These are phyloP conservation scores for Fraxinus floribunda DNA, from an alignment of 305 asterid species.

Conservation along the genomic window DNA sequence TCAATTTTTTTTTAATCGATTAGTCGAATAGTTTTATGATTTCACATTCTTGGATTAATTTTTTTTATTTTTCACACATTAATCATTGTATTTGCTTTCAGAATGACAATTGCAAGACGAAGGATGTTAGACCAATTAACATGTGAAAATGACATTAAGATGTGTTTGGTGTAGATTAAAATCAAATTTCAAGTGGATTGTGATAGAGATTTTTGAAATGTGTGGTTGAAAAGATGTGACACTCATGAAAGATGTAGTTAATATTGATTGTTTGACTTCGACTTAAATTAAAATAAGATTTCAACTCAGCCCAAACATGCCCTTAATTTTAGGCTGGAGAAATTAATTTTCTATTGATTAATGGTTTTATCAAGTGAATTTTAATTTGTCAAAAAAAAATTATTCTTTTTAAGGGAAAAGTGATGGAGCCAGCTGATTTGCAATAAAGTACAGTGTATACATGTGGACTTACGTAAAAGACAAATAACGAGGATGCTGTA, in stretches of 20 bases:
- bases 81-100: neutral
- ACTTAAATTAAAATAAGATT: too few relatives aligned
- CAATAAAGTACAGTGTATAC: neutral
- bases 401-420: neutral
- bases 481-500: neutral
- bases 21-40: neutral
- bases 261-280: too few relatives aligned
- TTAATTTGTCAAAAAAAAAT: too few relatives aligned
- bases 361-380: neutral
- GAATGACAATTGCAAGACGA: conserved; percentile 11
- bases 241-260: too few relatives aligned
- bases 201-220: too few relatives aligned
- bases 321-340: too few relatives aligned
- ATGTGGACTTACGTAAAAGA: neutral
- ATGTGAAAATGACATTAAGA: neutral
- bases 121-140: neutral
- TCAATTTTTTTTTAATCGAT: neutral
- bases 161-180: too few relatives aligned
- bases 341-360: neutral
- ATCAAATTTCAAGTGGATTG: too few relatives aligned
- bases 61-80: neutral
- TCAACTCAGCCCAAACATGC: too few relatives aligned
- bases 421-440: neutral
- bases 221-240: too few relatives aligned
- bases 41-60: neutral